A percentile compares a stretch with the other conserved stretches of the same genome.
Evolutionary conservation across 2,329 filamentous ascomycete genomes (phyloP).

Genomic region (Magnaporthiopsis poae): DNA sequence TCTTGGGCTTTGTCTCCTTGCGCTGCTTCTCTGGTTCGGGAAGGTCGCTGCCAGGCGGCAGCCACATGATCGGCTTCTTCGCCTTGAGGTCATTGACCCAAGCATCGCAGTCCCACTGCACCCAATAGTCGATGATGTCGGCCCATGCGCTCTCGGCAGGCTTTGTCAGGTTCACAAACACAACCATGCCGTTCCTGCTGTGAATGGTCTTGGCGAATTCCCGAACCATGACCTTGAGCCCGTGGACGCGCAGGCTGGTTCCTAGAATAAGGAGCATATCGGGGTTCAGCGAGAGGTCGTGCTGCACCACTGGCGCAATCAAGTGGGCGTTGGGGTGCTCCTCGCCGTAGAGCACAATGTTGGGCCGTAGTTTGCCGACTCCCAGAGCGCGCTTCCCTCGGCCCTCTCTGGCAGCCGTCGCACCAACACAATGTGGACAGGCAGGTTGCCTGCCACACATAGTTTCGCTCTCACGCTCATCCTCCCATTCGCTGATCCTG

Average conservation of each 20-base stretch:
- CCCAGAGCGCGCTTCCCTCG: slow-evolving; percentile 57
- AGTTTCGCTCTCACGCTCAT: slow-evolving; percentile 44
- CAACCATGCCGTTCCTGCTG: slow-evolving; percentile 55
- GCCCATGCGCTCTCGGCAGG: slow-evolving; percentile 64
- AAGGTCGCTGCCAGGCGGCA: slow-evolving; percentile 33
- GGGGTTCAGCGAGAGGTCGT: slow-evolving; percentile 54
- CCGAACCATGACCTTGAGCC: slow-evolving; percentile 58
- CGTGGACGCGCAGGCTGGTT: slow-evolving; percentile 61
- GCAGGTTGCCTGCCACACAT: slow-evolving; percentile 56
- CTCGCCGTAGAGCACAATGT: slow-evolving; percentile 66
- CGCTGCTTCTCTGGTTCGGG: slow-evolving; percentile 26
- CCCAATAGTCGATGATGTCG: slow-evolving; percentile 63
- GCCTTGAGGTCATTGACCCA: slow-evolving; percentile 57
- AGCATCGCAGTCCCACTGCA: slow-evolving; percentile 65
- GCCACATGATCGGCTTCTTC: slow-evolving; percentile 51
- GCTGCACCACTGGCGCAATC: slow-evolving; percentile 58
- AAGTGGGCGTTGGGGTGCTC: slow-evolving; percentile 60
- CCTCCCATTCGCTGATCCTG: slow-evolving; percentile 50
- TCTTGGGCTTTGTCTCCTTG: slow-evolving; percentile 18
- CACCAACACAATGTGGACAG: slow-evolving; percentile 55
- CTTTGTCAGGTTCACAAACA: slow-evolving; percentile 66
- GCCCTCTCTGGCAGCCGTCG: slow-evolving; percentile 52
- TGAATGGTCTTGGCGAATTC: slow-evolving; percentile 66
- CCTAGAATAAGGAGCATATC: slow-evolving; percentile 62
- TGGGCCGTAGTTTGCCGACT: slow-evolving; percentile 58